Evolutionary conservation across 352 stramenopile species (phyloP).

Genomic region (Albugo candida): DNA sequence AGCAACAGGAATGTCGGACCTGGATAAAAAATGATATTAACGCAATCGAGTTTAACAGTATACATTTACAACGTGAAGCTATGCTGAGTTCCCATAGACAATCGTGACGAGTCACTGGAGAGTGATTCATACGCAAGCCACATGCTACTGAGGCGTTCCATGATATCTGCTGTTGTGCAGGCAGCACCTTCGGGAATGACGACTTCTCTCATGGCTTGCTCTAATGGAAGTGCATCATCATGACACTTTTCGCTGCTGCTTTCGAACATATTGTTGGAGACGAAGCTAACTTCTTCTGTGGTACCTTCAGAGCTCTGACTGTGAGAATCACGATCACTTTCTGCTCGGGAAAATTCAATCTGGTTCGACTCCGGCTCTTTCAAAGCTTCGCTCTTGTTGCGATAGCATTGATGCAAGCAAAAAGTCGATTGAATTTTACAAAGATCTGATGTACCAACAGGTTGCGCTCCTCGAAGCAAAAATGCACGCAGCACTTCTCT

Average conservation of each 20-base stretch:
- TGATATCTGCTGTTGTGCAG: slow-evolving; percentile 54
- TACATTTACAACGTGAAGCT: too few species aligned
- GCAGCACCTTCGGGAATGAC: slow-evolving; percentile 29
- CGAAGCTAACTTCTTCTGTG: not conserved
- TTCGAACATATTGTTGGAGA: not conserved
- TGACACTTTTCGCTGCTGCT: slow-evolving; percentile 16
- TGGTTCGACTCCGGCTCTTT: too few species aligned
- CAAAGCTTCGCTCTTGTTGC: too few species aligned
- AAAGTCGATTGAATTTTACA: slow-evolving; percentile 57
- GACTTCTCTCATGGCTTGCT: slow-evolving; percentile 63
- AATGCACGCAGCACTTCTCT: slow-evolving; percentile 61
- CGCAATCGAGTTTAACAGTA: too few species aligned
- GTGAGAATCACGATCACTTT: not conserved
- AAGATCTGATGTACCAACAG: slow-evolving; percentile 42
- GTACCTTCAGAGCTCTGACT: not conserved
- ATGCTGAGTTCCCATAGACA: too few species aligned
- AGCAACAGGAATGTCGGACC: slow-evolving; percentile 69
- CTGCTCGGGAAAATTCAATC: too few species aligned
- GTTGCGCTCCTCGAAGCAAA: slow-evolving; percentile 52
- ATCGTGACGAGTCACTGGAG: too few species aligned
- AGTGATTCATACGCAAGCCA: slow-evolving; percentile 34
- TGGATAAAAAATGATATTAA: slow-evolving; percentile 31
- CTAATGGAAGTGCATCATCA: slow-evolving; percentile 38
- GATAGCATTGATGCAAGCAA: slow-evolving; percentile 14
- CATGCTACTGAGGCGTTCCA: slow-evolving; percentile 56